A percentile compares a stretch with the other conserved stretches of the same genome.
These are phyloP conservation scores for Noccaea caerulescens DNA, from an alignment of 345 rosid genomes.

Conservation along the genomic window DNA sequence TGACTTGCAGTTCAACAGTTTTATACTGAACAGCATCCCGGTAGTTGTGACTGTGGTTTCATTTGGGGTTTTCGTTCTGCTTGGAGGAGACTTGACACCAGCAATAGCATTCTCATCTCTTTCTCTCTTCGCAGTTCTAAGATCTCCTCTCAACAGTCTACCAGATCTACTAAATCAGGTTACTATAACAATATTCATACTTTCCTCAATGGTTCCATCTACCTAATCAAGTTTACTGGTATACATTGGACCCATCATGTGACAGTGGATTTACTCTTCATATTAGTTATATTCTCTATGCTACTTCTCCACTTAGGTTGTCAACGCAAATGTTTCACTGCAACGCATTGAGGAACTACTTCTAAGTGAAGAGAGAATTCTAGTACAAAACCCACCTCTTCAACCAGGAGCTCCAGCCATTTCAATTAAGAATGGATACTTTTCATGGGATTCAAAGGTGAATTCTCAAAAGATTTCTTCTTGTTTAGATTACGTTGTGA, in stretches of 20 bases:
- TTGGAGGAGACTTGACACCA: constrained; percentile 95
- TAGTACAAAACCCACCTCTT: constrained; percentile 77
- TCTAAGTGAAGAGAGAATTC: constrained; percentile 80
- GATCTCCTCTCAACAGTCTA: constrained; percentile 80
- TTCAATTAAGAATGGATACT: constrained; percentile 78
- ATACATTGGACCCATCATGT: neutral
- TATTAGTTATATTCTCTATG: constrained; percentile 18
- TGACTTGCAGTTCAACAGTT: constrained; percentile 79
- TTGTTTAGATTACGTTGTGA: constrained; percentile 4
- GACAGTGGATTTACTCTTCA: constrained; percentile 6
- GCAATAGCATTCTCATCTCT: constrained; percentile 96
- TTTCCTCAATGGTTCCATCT: neutral
- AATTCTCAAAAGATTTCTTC: constrained; percentile 2
- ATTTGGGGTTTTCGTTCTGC: constrained; percentile 85
- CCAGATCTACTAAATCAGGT: constrained; percentile 92
- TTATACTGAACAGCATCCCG: constrained; percentile 83
- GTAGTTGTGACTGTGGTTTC: constrained; percentile 82
- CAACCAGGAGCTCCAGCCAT: constrained; percentile 74
- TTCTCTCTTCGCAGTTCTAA: constrained; percentile 80
- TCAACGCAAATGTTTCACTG: constrained; percentile 84
- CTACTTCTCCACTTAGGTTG: constrained; percentile 59
- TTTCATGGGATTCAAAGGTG: constrained; percentile 95
- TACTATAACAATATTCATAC: neutral
- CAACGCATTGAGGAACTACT: constrained; percentile 89
- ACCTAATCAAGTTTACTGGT: neutral